These are phyloP conservation scores for Fagus crenata DNA, from an alignment of 306 rosid species.

Conservation along the genomic window DNA sequence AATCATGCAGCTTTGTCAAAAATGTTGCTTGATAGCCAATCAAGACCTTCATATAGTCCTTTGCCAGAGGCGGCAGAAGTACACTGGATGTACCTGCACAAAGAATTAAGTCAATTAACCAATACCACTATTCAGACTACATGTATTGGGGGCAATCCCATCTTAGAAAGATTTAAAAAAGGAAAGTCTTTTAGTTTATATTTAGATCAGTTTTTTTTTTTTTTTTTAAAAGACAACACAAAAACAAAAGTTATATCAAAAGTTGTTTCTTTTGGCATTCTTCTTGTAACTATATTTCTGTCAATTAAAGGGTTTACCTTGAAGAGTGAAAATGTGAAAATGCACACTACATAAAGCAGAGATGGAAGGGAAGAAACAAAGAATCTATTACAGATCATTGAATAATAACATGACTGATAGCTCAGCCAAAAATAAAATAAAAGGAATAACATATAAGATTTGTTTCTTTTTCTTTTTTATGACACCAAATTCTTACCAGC, in stretches of 20 bases:
- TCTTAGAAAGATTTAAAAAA: too few species aligned
- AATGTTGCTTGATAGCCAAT: slow-evolving; percentile 42
- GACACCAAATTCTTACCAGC: slow-evolving; percentile 33
- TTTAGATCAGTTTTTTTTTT: background rate
- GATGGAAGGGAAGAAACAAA: too few species aligned
- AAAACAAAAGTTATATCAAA: background rate
- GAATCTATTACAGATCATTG: too few species aligned
- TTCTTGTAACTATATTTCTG: background rate
- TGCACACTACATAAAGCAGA: too few species aligned
- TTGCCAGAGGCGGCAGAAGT: slow-evolving; percentile 45
- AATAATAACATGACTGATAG: too few species aligned
- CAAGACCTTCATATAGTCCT: slow-evolving; percentile 49
- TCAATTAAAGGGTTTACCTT: too few species aligned
- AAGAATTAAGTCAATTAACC: background rate
- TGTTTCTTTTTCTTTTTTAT: background rate
- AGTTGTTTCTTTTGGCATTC: background rate
- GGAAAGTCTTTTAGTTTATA: background rate
- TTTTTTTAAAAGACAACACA: background rate
- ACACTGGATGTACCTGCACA: slow-evolving; percentile 42
- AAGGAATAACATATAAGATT: background rate
- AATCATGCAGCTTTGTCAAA: slow-evolving; percentile 1
- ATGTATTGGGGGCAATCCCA: background rate
- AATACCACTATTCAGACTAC: background rate
- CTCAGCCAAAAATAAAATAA: too few species aligned
- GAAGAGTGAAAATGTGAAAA: too few species aligned